A percentile compares a stretch with the other conserved stretches of the same genome.
phyloP scores from a whole-genome alignment of 73 alveolate species.

The Stentor coeruleus region DNA sequence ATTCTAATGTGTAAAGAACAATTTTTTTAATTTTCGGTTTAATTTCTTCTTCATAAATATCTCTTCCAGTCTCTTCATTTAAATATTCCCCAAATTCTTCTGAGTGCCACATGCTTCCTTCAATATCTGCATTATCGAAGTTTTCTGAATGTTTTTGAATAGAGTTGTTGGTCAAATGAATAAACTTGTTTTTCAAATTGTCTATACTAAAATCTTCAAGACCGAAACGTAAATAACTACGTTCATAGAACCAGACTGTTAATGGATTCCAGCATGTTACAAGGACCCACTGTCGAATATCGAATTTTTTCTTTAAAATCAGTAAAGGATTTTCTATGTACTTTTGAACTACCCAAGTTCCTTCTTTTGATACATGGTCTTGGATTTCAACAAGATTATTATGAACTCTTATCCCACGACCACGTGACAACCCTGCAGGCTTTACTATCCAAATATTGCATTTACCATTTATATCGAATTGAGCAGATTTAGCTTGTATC shows the following conservation, averaged over 20 bases:
- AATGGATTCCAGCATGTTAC: conserved; percentile 94
- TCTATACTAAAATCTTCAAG: conserved; percentile 87
- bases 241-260: conserved; percentile 87
- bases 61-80: conserved; percentile 67
- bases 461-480: conserved; percentile 48
- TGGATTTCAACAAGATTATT: conserved; percentile 29
- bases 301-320: conserved; percentile 73
- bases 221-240: conserved; percentile 92
- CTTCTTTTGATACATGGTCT: conserved; percentile 45
- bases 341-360: conserved; percentile 72
- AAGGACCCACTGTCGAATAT: conserved; percentile 94
- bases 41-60: conserved; percentile 76
- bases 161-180: conserved; percentile 95
- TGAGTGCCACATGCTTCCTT: conserved; percentile 95
- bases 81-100: conserved; percentile 79
- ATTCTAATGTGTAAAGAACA: conserved; percentile 75
- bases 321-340: conserved; percentile 82
- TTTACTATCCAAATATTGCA: conserved; percentile 76
- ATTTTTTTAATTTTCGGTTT: conserved; percentile 79
- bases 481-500: conserved; percentile 27
- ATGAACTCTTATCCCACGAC: conserved; percentile 37
- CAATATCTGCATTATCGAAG: conserved; percentile 72
- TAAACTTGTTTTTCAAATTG: conserved; percentile 80
- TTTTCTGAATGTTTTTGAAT: conserved; percentile 85
- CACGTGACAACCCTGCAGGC: conserved; percentile 56